Evolutionary conservation across 345 rosid species (phyloP).

Genomic region (Eucalyptus erythrocorys): DNA sequence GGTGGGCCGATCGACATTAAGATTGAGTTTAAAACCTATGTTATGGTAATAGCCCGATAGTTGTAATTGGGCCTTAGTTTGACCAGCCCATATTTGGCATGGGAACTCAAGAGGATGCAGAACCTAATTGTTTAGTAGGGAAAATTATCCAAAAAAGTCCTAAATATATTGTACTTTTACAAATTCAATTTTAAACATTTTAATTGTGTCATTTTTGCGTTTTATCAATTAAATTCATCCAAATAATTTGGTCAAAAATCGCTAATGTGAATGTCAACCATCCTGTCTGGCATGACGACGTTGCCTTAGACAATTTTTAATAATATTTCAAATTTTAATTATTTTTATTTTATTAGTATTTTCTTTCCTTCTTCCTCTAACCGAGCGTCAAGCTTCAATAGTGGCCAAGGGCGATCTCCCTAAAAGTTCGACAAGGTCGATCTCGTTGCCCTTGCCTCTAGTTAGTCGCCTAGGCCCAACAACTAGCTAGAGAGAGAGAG

Average conservation of each 20-base stretch:
- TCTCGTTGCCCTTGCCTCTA: no score
- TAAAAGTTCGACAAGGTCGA: rapidly evolving
- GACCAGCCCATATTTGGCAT: background rate
- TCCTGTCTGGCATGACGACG: rapidly evolving
- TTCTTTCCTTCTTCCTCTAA: no score
- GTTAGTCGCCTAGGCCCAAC: no score
- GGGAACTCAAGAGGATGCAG: background rate
- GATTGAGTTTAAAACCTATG: background rate
- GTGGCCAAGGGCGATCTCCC: rapidly evolving
- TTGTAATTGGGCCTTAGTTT: background rate
- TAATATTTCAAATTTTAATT: no score
- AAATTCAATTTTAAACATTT: no score
- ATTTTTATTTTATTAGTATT: no score
- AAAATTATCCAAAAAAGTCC: rapidly evolving
- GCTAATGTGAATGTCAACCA: rapidly evolving
- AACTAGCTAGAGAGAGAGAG: no score
- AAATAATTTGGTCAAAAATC: rapidly evolving
- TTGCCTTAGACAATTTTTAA: no score
- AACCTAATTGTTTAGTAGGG: no score
- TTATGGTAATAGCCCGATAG: background rate
- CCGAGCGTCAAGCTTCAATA: rapidly evolving
- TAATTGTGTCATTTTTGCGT: rapidly evolving
- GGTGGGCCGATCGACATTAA: rapidly evolving
- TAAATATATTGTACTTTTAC: rapidly evolving
- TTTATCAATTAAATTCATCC: rapidly evolving